A percentile compares a stretch with the other conserved stretches of the same genome.
Evolutionary conservation across 1,139 yeast genomes (phyloP).

Genomic region (Nakaseomyces nivariensis): DNA sequence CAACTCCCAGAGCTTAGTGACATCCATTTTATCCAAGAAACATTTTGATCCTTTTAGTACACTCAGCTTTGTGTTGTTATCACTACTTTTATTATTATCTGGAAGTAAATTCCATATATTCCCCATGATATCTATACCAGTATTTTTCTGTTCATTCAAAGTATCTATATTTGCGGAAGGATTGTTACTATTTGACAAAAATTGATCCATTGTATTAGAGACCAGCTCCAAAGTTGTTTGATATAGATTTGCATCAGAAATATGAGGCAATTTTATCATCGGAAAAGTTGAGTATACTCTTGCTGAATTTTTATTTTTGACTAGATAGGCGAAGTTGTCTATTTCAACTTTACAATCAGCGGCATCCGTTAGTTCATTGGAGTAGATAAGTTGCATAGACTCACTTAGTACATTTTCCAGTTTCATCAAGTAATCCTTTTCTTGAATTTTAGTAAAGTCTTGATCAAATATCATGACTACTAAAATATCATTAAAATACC

Average conservation of each 20-base stretch:
- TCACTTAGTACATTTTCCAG: constrained; percentile 16
- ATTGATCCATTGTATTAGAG: constrained; percentile 22
- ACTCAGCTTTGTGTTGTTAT: not conserved
- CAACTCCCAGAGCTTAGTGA: constrained; percentile 19
- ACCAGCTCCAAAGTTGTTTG: constrained; percentile 18
- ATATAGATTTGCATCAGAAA: constrained; percentile 5
- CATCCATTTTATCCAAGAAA: constrained; percentile 17
- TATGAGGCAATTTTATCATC: not conserved
- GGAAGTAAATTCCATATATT: constrained; percentile 10
- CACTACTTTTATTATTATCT: not conserved
- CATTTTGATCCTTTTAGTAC: constrained; percentile 3
- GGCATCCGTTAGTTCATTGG: not conserved
- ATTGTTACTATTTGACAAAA: constrained; percentile 1
- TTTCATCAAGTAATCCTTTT: constrained; percentile 20
- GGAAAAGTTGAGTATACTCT: constrained; percentile 13
- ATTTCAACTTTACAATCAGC: not conserved
- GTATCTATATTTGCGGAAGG: not conserved
- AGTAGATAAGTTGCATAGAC: constrained; percentile 9
- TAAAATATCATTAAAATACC: constrained; percentile 25
- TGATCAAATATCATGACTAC: constrained; percentile 19
- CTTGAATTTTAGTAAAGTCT: constrained; percentile 22
- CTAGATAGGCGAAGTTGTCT: constrained; percentile 14
- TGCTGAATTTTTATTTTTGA: constrained; percentile 10
- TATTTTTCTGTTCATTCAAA: not conserved
- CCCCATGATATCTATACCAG: constrained; percentile 22